Percentiles rank a stretch among this genome's conserved stretches.
phyloP scores from a whole-genome alignment of 2,329 filamentous ascomycete species.

The Clarireedia hainanense region DNA sequence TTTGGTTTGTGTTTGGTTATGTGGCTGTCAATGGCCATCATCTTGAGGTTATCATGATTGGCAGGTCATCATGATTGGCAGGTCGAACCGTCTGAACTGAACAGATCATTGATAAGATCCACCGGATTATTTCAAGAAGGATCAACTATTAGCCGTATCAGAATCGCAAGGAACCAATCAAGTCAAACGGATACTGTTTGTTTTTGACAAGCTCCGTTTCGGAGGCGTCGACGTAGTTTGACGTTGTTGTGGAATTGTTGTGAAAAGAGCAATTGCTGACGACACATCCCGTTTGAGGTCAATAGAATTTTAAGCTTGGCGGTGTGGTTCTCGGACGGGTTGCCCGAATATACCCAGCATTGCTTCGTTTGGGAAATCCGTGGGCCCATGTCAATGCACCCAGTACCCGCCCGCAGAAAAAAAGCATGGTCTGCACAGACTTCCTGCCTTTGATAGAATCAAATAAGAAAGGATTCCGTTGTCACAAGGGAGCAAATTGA shows the following conservation, averaged over 20 bases:
- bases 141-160: too few relatives aligned
- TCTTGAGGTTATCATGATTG: not conserved
- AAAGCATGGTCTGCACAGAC: not conserved
- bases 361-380: not conserved
- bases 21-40: not conserved
- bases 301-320: not conserved
- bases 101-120: not conserved
- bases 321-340: not conserved
- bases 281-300: conserved; percentile 3
- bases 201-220: conserved; percentile 1
- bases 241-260: not conserved
- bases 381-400: not conserved
- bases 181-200: not conserved
- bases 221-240: not conserved
- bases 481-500: not conserved
- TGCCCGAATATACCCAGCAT: not conserved
- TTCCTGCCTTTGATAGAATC: not conserved
- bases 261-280: conserved; percentile 1
- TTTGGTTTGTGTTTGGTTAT: not conserved
- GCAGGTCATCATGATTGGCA: not conserved
- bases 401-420: not conserved
- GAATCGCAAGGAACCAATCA: not conserved
- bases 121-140: too few relatives aligned
- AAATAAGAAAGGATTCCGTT: not conserved
- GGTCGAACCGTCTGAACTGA: not conserved